Evolutionary conservation across 1,284 basidiomycete genomes (phyloP), one percentile per base, ranked within the genome.

Genomic region (Abortiporus biennis): DNA sequence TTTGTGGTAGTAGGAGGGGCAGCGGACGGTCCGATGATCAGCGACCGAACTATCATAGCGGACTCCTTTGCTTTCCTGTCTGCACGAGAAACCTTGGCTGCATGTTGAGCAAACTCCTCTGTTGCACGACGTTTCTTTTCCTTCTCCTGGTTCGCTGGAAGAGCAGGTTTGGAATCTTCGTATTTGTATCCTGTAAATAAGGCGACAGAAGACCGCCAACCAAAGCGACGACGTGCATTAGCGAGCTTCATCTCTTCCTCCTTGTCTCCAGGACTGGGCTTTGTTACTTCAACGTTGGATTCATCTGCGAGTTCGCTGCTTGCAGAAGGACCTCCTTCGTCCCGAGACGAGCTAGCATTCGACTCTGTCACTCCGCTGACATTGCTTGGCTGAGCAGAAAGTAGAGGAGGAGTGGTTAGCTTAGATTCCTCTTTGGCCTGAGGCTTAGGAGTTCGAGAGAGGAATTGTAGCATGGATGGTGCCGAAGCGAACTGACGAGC

Each of bases 51-150:
- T 34, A 78, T 60, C 40, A 74, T 48, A 1, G 85, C 85, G 17
- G 74, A 77, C 47, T 80, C 67, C 51, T 73, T 71, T n/a, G 81
- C 82, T 6, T 72, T 72, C 54, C 70, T 78, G 44, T 83, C 74
- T 11, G 77, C 68, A 33, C 57, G 68, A 15, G 69, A 62, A 16
- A 62, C 50, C 15, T 59, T 58, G 21, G 62, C 49, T 20, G 55
- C 45, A 31, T 58, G 64, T 49, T 65, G 69, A 19, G 61, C 51
- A 31, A 65, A 54, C 2, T 66, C 56, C 30, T 58, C 55, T 8
- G 54, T 48, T 20, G 64, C 57, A 43, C 57, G 56, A 11, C 52
- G 50, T 46, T 66, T 67, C 59, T 65, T 71, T 45, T 63, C 61
- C 43, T 69, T 63, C 44, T 74, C 63, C 42, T 66, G 56, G 33